Percentiles rank a stretch among this genome's conserved stretches.
Evolutionary conservation across 305 asterid genomes (phyloP).

Genomic region (Fraxinus nigra): DNA sequence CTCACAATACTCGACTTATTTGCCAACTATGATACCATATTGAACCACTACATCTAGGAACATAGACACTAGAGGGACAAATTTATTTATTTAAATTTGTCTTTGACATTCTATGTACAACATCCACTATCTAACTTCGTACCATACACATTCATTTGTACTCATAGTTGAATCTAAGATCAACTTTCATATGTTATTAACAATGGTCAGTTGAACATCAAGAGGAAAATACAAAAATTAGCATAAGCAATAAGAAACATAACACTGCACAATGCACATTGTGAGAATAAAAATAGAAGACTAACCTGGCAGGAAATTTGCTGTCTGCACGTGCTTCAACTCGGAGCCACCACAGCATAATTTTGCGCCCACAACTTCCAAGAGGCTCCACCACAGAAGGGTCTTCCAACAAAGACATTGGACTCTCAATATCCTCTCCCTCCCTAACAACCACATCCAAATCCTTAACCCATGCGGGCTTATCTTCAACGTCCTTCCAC

Average conservation of each 20-base stretch:
- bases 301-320: constrained; percentile 90
- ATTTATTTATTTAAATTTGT: neutral
- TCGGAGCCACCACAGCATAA: constrained; percentile 90
- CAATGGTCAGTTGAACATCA: constrained; percentile 1
- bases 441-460: constrained; percentile 48
- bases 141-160: neutral
- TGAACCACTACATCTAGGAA: neutral
- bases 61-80: neutral
- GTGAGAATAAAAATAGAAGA: constrained; percentile 15
- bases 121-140: neutral
- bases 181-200: neutral
- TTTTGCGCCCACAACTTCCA: constrained; percentile 78
- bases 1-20: neutral
- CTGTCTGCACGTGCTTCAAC: constrained; percentile 95
- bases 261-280: neutral
- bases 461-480: constrained; percentile 76
- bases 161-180: neutral
- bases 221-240: constrained; percentile 4
- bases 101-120: neutral
- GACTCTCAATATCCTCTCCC: constrained; percentile 63
- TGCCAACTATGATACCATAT: neutral
- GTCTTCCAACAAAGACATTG: constrained; percentile 65
- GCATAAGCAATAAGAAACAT: neutral
- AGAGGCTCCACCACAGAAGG: constrained; percentile 80
- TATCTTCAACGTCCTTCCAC: constrained; percentile 64